Evolutionary conservation across 768 basidiomycete species (phyloP).

Genomic region (Artomyces pyxidatus): DNA sequence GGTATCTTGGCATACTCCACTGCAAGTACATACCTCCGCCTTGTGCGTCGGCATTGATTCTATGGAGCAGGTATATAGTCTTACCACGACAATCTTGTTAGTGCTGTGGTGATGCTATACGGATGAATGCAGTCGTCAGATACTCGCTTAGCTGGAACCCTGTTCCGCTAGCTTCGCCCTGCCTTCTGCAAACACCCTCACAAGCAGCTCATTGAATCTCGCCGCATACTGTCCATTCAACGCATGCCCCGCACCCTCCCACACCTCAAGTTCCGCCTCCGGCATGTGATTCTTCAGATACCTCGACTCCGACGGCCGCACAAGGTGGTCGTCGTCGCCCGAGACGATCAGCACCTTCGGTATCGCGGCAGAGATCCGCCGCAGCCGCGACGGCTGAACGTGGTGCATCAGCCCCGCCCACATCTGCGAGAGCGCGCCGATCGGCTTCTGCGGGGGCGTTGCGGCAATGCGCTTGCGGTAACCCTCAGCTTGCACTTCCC

Average conservation of each 20-base stretch:
- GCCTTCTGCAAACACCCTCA: slow-evolving; percentile 39
- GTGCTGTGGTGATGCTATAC: too few relatives aligned
- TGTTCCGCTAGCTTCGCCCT: slow-evolving; percentile 1
- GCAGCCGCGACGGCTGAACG: slow-evolving; percentile 30
- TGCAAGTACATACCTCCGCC: too few relatives aligned
- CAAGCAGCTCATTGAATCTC: slow-evolving; percentile 49
- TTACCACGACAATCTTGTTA: too few relatives aligned
- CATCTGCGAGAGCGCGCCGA: slow-evolving; percentile 69
- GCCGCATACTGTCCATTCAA: slow-evolving; percentile 40
- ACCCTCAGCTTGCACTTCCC: slow-evolving; percentile 47
- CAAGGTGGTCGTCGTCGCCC: slow-evolving; percentile 57
- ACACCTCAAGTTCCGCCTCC: slow-evolving; percentile 44
- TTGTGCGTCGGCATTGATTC: too few relatives aligned
- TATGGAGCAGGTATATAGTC: too few relatives aligned
- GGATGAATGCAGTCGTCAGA: too few relatives aligned
- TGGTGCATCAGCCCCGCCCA: slow-evolving; percentile 56
- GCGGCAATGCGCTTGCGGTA: slow-evolving; percentile 37
- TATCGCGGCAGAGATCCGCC: slow-evolving; percentile 36
- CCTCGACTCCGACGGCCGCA: slow-evolving; percentile 42
- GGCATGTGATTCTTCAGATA: slow-evolving; percentile 50
- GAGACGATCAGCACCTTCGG: slow-evolving; percentile 65
- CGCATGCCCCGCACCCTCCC: slow-evolving; percentile 59
- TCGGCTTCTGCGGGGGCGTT: slow-evolving; percentile 49
- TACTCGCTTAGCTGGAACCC: too few relatives aligned
- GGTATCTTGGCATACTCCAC: too few relatives aligned